Base-by-base conservation (phyloP, 2,329 filamentous ascomycete genomes). In the Phoma sp. region DNA sequence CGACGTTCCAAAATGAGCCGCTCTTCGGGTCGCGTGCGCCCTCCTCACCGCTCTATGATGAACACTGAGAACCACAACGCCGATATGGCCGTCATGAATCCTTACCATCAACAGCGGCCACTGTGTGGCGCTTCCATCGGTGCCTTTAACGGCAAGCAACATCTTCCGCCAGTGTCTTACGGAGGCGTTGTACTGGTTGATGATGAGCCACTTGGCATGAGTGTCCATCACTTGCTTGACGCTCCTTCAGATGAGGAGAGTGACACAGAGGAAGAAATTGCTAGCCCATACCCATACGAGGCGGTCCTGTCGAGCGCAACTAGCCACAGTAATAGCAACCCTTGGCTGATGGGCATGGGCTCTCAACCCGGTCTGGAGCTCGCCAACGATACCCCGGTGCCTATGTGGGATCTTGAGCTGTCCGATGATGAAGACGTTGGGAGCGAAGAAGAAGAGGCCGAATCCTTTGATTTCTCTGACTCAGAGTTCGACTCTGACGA, bases 151-250 rank as follows among this genome's bases (percentile, higher is more conserved):
- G 86, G 92, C 60, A 87, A 90, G 39, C 87, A 90, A 38, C 93
- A 97, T 69, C 80, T 97, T 2, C 92, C 93, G 5, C 91, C 93
- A 2, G 93, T 96, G 3, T 96, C 91, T 29, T 92, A 96, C 62
- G 93, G 93, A 10, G 93, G 93, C 7, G 82, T 96, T 4, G 86
- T 98, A 36, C 78, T 95, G 29, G 86, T 98, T 1, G 92, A 98
- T 68, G 86, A 89, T 50, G 87, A 89, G 71, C 86, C 90, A 0
- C 95, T 92, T 67, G 93, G 93, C 10, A 95, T 98, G 90, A 97
- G 91, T 22, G 93, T 98, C 0, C 93, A 98, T 68, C 93, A 98
- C 73, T 93, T 98, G 86, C 84, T 98, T 2, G 93, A 97, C 65
- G 77, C 79, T 10, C 79, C 83, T 9, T 83, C 82, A 53, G 74